Conservation (phyloP, 345 rosid species). For the Eucalyptus pauciflora region DNA sequence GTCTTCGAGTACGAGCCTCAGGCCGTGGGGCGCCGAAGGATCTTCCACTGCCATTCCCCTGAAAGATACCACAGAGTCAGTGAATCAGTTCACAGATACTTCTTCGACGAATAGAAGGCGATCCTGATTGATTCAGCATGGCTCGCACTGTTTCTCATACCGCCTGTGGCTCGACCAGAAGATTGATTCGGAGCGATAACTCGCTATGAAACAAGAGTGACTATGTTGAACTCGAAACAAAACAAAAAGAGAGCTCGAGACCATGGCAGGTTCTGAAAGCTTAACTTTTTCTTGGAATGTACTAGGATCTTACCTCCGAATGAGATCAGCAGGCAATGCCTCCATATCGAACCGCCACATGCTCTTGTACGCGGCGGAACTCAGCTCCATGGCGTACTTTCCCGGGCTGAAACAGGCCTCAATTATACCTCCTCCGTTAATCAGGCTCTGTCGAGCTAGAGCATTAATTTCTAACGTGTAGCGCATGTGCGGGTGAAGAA, state of each 20-base stretch:
- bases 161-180: not conserved
- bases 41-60: slow-evolving; percentile 96
- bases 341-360: slow-evolving; percentile 88
- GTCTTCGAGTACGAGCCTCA: slow-evolving; percentile 74
- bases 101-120: not conserved
- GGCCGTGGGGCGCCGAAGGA: slow-evolving; percentile 57
- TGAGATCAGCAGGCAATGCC: slow-evolving; percentile 91
- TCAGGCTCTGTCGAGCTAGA: slow-evolving; percentile 76
- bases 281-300: not conserved
- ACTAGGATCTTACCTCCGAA: slow-evolving; percentile 40
- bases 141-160: not conserved
- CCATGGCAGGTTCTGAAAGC: not conserved
- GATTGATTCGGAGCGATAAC: not conserved
- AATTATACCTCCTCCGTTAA: slow-evolving; percentile 89
- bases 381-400: slow-evolving; percentile 72
- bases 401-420: slow-evolving; percentile 84
- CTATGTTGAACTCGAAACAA: not conserved
- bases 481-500: slow-evolving; percentile 89
- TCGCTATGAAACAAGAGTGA: not conserved
- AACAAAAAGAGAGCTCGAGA: not conserved
- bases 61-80: not conserved
- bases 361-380: slow-evolving; percentile 82
- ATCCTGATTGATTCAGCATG: not conserved
- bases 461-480: slow-evolving; percentile 90
- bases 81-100: not conserved